Evolutionary conservation across 805 yeast species (phyloP).

Genomic region (Pachysolen tannophilus): DNA sequence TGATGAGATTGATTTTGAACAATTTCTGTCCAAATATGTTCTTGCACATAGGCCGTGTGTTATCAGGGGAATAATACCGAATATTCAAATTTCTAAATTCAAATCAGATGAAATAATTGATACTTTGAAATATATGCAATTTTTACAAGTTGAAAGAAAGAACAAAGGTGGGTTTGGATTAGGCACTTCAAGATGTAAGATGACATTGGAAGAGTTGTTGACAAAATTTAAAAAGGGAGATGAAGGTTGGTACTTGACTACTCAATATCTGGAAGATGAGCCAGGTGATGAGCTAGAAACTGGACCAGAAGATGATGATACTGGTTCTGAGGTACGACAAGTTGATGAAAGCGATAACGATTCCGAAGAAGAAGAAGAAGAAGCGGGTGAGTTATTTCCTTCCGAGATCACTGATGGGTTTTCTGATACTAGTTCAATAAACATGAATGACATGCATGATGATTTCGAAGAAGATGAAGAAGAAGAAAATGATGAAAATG

Average conservation of each 20-base stretch:
- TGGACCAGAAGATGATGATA: constrained; percentile 31
- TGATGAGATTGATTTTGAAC: constrained; percentile 12
- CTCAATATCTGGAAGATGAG: constrained; percentile 53
- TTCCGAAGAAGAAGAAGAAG: constrained; percentile 15
- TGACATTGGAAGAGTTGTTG: constrained; percentile 44
- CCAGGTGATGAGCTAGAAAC: constrained; percentile 21
- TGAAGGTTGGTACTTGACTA: constrained; percentile 50
- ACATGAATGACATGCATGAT: constrained; percentile 36
- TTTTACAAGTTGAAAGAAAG: constrained; percentile 52
- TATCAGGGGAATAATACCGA: constrained; percentile 30
- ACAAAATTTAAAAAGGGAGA: constrained; percentile 32
- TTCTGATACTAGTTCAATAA: constrained; percentile 34
- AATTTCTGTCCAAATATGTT: constrained; percentile 33
- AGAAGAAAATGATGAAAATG: constrained; percentile 12
- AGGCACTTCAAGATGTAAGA: constrained; percentile 43
- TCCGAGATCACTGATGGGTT: constrained; percentile 9
- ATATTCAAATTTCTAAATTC: constrained; percentile 26
- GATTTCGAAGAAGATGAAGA: constrained; percentile 34
- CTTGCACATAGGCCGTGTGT: constrained; percentile 41
- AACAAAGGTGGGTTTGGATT: constrained; percentile 60
- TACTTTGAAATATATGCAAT: constrained; percentile 20
- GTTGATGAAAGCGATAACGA: constrained; percentile 14
- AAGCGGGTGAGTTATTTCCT: constrained; percentile 6
- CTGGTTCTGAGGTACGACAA: constrained; percentile 16
- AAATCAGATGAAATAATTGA: constrained; percentile 25